A percentile compares a stretch with the other conserved stretches of the same genome.
These are phyloP conservation scores for Cryptococcus sp. DNA, from an alignment of 1,284 basidiomycete species.

Conservation along the genomic window DNA sequence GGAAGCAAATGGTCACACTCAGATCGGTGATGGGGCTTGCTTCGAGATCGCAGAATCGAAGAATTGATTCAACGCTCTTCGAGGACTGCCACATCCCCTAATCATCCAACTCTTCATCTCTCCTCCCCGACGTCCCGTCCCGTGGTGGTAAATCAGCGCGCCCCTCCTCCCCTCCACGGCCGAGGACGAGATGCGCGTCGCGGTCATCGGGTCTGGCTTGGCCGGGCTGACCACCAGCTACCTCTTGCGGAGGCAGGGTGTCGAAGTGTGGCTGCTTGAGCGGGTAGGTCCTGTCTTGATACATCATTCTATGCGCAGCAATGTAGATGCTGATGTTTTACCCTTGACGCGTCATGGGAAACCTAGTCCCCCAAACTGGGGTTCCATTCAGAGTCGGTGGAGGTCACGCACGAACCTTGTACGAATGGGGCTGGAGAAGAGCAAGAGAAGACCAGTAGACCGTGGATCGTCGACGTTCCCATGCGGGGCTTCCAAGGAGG, in stretches of 20 bases:
- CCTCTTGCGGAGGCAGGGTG: slow-evolving; percentile 53
- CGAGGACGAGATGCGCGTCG: slow-evolving; percentile 53
- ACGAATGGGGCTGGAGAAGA: slow-evolving; percentile 56
- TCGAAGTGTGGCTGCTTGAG: slow-evolving; percentile 69
- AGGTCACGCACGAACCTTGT: slow-evolving; percentile 16
- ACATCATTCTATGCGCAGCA: neutral
- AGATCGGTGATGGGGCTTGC: too few relatives aligned
- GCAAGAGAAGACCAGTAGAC: slow-evolving; percentile 47
- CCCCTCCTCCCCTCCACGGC: neutral
- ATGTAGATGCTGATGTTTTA: neutral
- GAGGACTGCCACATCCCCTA: too few relatives aligned
- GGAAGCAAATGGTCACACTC: too few relatives aligned
- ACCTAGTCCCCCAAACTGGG: slow-evolving; percentile 30
- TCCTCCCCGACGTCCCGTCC: too few relatives aligned
- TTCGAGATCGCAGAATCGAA: too few relatives aligned
- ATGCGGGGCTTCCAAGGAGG: slow-evolving; percentile 77
- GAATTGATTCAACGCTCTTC: too few relatives aligned
- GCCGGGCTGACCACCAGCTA: slow-evolving; percentile 68
- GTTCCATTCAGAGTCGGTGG: slow-evolving; percentile 40
- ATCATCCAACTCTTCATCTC: too few relatives aligned
- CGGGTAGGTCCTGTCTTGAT: slow-evolving; percentile 55
- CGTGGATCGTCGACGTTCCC: slow-evolving; percentile 62
- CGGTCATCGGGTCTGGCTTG: slow-evolving; percentile 65
- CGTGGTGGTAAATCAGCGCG: neutral
- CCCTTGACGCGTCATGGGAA: neutral